Evolutionary conservation across 228 moss, liverwort and hornwort species (phyloP), one percentile per base, ranked within the genome.

Genomic region (Sphagnum fallax): DNA sequence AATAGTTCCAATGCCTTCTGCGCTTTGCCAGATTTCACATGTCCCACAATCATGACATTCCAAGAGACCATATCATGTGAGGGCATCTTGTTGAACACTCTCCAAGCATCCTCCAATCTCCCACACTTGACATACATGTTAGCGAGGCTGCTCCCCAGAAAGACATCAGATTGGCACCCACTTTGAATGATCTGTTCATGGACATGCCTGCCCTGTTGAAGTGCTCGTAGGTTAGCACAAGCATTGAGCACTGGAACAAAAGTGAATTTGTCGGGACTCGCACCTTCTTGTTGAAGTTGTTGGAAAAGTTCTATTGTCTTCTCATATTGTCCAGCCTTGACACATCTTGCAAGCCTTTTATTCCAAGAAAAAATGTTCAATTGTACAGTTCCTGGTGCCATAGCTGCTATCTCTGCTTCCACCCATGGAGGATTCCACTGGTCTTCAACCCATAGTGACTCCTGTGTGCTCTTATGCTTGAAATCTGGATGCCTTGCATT

Each of bases 111-210:
- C n/a, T 7, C 51, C 7, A 67, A 16, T 8, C 51, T 52, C 10
- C 52, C 66, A 67, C 66, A 50, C 66, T 67, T 67, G 51, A 52
- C 66, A 67, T 67, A 67, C n/a, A 52, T 52, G 66, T 67, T 48
- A 16, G 52, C 16, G 4, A 52, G 50, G 48, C 51, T 52, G 16
- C 52, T 67, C n/a, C 66, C 16, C 50, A 67, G 51, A 13, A 50
- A 50, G 51, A 67, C 48, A 67, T 67, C 50, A n/a, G 66, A 67
- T 50, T 67, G 12, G 32, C 51, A n/a, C 15, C 66, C 66, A 11
- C 51, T n/a, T 52, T 52, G n/a, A 8, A 67, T 6, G 52, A 51
- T n/a, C 11, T 52, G 66, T 50, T 13, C 16, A 67, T 67, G 66
- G 51, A 67, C 50, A 14, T 9, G n/a, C 51, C 18, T 52, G 13